Evolutionary conservation across 1,284 basidiomycete species (phyloP).

Genomic region (Malassezia caprae): DNA sequence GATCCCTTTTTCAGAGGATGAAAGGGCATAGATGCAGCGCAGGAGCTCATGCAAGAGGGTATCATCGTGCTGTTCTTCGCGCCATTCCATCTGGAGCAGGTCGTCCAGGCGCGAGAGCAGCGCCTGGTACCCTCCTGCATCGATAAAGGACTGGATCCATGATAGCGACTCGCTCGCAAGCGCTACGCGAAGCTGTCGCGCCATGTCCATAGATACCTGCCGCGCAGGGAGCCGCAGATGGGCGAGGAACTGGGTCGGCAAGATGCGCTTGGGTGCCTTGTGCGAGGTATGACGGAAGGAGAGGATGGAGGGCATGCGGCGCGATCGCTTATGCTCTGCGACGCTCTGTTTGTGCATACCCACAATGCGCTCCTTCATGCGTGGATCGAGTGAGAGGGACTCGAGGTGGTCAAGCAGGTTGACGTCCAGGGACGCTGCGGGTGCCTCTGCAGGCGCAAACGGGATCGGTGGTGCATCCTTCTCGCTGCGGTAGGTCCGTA

Average conservation of each 20-base stretch:
- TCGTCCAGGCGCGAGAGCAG: slow-evolving; percentile 79
- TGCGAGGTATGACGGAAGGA: neutral
- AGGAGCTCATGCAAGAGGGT: slow-evolving; percentile 82
- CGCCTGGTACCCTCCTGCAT: slow-evolving; percentile 70
- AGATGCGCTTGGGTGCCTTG: neutral
- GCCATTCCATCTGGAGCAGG: slow-evolving; percentile 88
- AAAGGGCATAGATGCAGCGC: slow-evolving; percentile 83
- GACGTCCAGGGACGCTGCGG: neutral
- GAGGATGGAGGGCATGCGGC: neutral
- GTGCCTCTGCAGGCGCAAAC: neutral
- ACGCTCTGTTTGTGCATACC: slow-evolving; percentile 1
- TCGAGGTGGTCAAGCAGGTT: slow-evolving; percentile 1
- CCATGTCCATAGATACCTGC: slow-evolving; percentile 1
- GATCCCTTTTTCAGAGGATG: slow-evolving; percentile 66
- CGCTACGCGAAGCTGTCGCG: slow-evolving; percentile 37
- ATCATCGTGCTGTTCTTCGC: slow-evolving; percentile 96
- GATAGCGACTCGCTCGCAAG: slow-evolving; percentile 50
- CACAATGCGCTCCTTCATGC: neutral
- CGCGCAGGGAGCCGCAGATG: neutral
- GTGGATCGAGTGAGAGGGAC: slow-evolving; percentile 8
- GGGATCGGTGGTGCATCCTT: neutral
- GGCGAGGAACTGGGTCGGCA: neutral
- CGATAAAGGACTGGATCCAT: slow-evolving; percentile 86
- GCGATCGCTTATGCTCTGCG: neutral
- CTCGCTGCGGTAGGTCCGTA: slow-evolving; percentile 5